Evolutionary conservation across 441 rosid genomes (phyloP).

Genomic region (Francoa sonchifolia): DNA sequence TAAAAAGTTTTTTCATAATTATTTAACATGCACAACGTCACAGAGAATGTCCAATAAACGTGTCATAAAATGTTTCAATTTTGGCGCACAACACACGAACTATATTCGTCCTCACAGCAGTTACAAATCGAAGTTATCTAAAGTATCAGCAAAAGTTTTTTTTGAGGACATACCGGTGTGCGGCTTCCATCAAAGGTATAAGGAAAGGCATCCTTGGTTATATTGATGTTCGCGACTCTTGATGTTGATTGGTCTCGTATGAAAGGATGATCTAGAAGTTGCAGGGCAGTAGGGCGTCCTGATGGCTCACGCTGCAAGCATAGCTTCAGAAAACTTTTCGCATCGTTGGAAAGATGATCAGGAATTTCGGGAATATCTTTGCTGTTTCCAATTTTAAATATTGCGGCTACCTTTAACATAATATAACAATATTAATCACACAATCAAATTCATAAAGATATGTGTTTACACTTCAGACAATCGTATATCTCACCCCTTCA

Average conservation of each 20-base stretch:
- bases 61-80: not conserved
- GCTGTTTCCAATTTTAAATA: constrained; percentile 93
- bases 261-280: constrained; percentile 73
- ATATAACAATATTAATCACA: constrained; percentile 4
- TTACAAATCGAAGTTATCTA: not conserved
- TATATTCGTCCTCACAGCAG: too few species aligned
- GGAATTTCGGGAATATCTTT: constrained; percentile 87
- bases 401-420: constrained; percentile 73
- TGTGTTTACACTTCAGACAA: constrained; percentile 5
- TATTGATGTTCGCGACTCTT: constrained; percentile 34
- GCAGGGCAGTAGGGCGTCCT: constrained; percentile 62
- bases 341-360: constrained; percentile 68
- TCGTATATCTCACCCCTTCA: constrained; percentile 63
- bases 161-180: constrained; percentile 38
- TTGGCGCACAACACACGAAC: not conserved
- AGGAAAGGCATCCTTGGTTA: constrained; percentile 44
- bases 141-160: constrained; percentile 1
- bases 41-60: not conserved
- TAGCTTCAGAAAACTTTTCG: constrained; percentile 56
- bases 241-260: constrained; percentile 43
- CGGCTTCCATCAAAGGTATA: constrained; percentile 54
- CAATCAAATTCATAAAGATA: not conserved
- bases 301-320: constrained; percentile 85
- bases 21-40: too few species aligned
- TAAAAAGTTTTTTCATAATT: too few species aligned